These are phyloP conservation scores for Malassezia globosa DNA, from an alignment of 1,284 basidiomycete genomes.

Conservation along the genomic window DNA sequence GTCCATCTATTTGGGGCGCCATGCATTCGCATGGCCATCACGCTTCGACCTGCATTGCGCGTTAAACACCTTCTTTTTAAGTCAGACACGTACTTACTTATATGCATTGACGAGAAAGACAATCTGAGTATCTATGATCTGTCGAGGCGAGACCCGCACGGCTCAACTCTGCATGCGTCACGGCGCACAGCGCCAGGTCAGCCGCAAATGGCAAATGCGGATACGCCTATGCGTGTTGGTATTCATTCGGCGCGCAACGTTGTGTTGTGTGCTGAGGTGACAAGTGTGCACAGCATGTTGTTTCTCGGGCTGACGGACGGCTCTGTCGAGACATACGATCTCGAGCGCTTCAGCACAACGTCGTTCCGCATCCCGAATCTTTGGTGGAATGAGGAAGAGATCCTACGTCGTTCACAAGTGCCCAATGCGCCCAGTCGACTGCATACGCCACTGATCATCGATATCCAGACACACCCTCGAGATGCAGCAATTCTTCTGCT, in stretches of 20 bases:
- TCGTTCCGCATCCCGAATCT: slow-evolving; percentile 50
- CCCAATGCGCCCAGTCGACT: slow-evolving; percentile 50
- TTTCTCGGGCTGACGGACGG: slow-evolving; percentile 50
- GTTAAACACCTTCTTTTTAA: slow-evolving; percentile 60
- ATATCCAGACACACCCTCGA: slow-evolving; percentile 58
- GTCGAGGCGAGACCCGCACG: slow-evolving; percentile 49
- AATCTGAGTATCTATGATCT: slow-evolving; percentile 63
- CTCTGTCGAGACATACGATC: slow-evolving; percentile 49
- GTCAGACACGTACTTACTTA: slow-evolving; percentile 53
- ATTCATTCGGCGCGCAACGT: slow-evolving; percentile 31
- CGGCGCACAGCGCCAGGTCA: slow-evolving; percentile 51
- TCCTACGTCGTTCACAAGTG: slow-evolving; percentile 53
- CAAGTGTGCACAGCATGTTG: slow-evolving; percentile 66
- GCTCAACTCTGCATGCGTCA: slow-evolving; percentile 15
- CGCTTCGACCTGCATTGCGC: slow-evolving; percentile 52
- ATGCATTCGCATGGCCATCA: slow-evolving; percentile 55
- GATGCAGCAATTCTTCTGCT: slow-evolving; percentile 69
- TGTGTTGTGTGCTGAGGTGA: slow-evolving; percentile 56
- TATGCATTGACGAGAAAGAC: slow-evolving; percentile 60
- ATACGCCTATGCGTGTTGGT: slow-evolving; percentile 29
- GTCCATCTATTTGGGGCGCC: slow-evolving; percentile 60
- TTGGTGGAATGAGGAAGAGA: slow-evolving; percentile 65
- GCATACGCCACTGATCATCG: slow-evolving; percentile 45
- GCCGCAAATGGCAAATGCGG: slow-evolving; percentile 11
- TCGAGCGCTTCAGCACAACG: slow-evolving; percentile 41